Base-by-base conservation (phyloP, 108 stramenopile genomes). In the Bacterosira constricta region DNA sequence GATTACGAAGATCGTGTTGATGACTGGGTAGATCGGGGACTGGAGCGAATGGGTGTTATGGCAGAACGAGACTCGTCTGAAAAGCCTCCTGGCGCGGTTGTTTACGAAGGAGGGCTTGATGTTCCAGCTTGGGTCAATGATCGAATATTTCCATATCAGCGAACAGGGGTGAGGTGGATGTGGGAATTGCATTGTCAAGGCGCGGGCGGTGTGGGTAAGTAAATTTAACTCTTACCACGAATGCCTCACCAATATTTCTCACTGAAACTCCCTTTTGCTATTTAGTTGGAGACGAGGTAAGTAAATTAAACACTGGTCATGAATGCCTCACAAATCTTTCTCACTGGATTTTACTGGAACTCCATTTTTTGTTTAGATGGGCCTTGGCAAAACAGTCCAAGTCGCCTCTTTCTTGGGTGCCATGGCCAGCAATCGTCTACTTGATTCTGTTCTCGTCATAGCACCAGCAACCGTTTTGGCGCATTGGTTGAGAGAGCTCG, bases 301-400 rank as follows among this genome's bases (percentile, higher is more conserved):
- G n/a, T n/a, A n/a, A n/a, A n/a, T n/a, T n/a, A n/a, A n/a, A 20
- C 34, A 29, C 30, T 34, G 9, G 30, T 58, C 9, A 27, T 11
- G 57, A 12, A 10, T 58, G 30, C 9, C 20, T 25, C 31, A 32
- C 11, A 10, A 9, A 32, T 10, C 38, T 3, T 4, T 37, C 20
- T 30, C 30, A 4, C 49, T 13, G 12, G n/a, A 2, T 26, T 62
- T 21, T 34, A 35, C 44, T 47, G 2, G 21, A n/a, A n/a, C n/a
- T n/a, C n/a, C n/a, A n/a, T n/a, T n/a, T n/a, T n/a, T n/a, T n/a
- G n/a, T n/a, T n/a, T n/a, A n/a, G 27, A 71, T 81, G 82, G 93
- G 92, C 12, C 64, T 96, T 27, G 99, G 99, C 5, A 99, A 99
- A 81, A 99, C 98, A 1, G 97, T 96, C 7, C 98, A 98, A 75